Base-by-base conservation (phyloP, 2,329 filamentous ascomycete species). In the Claviceps humidiphila region DNA sequence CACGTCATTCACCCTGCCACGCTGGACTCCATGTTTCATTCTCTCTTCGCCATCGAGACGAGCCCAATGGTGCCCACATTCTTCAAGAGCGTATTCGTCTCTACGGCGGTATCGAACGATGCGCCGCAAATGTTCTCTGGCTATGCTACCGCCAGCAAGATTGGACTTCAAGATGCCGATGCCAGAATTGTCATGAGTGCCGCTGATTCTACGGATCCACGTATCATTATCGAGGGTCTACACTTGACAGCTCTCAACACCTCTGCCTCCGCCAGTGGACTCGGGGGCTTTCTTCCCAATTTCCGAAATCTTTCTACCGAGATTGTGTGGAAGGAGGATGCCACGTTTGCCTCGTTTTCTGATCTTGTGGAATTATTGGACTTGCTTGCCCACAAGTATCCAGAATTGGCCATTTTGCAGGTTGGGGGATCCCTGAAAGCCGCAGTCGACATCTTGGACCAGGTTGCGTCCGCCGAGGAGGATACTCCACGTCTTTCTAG, bases 1-100 rank as follows among this genome's bases (percentile, higher is more conserved):
- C 75, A 80, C 56, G 53, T 79, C 4, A 70, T 82, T n/a, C 78
- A 82, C 55, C 78, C 78, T 0, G 71, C 74, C 4, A 79, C 77
- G 0, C 65, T 82, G 13, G 78, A 82, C 56, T 64, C 74, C 2
- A 72, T 80, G 61, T 72, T 82, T 24, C 78, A 82, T 51, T 70
- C 71, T 0, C 65, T 75, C 1, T 72, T 80, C 49, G 67, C 69
- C 5, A 63, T 77, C 2, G 66, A 71, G 4, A 63, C 66, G 3
- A 62, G 64, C 9, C 67, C 73, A 2, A 78, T 77, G 74, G 70
- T 78, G 0, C 75, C 76, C 0, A 71, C 71, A 0, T 68, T 62
- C 17, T 67, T 77, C 43, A 63, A 68, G 4, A 72, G 68, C 39
- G 59, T 78, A 4, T 75, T 70, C 49, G 61, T 79, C n/a, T 70